Percentiles rank a stretch among this genome's conserved stretches.
phyloP scores from a whole-genome alignment of 805 yeast species.

The Wickerhamiella vanderwaltii region DNA sequence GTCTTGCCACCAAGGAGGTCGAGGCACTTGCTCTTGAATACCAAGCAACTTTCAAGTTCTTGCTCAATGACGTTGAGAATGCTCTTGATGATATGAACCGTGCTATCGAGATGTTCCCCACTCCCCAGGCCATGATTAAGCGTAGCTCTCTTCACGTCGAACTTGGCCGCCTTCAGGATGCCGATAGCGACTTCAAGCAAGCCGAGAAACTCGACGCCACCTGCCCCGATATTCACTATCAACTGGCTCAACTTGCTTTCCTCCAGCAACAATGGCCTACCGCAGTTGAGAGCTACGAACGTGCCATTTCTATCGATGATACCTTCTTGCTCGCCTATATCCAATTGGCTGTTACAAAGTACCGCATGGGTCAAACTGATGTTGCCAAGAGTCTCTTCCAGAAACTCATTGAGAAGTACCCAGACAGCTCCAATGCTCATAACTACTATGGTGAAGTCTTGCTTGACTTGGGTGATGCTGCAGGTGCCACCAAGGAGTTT shows the following conservation, averaged over 20 bases:
- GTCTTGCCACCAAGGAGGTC: slow-evolving; percentile 19
- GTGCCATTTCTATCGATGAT: slow-evolving; percentile 63
- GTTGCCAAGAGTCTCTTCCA: slow-evolving; percentile 53
- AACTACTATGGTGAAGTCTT: slow-evolving; percentile 92
- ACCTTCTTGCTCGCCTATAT: slow-evolving; percentile 73
- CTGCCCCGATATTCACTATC: slow-evolving; percentile 79
- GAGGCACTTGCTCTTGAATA: slow-evolving; percentile 72
- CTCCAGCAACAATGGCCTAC: slow-evolving; percentile 58
- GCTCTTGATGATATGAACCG: slow-evolving; percentile 54
- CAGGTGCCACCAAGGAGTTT: slow-evolving; percentile 67
- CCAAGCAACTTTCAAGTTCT: slow-evolving; percentile 68
- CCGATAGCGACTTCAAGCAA: slow-evolving; percentile 52
- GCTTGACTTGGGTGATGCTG: slow-evolving; percentile 63
- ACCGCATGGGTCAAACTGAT: slow-evolving; percentile 54
- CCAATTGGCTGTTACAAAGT: slow-evolving; percentile 84
- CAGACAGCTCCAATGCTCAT: slow-evolving; percentile 82
- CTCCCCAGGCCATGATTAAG: slow-evolving; percentile 64
- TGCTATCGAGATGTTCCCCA: slow-evolving; percentile 56
- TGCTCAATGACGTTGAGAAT: slow-evolving; percentile 56
- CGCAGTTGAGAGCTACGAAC: slow-evolving; percentile 64
- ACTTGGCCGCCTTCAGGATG: slow-evolving; percentile 47
- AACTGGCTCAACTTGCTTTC: slow-evolving; percentile 85
- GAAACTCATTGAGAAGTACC: slow-evolving; percentile 47
- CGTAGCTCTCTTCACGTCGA: slow-evolving; percentile 79
- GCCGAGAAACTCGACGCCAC: slow-evolving; percentile 60